phyloP scores from a whole-genome alignment of 1,284 basidiomycete genomes.

The Chalciporus piperatoides region DNA sequence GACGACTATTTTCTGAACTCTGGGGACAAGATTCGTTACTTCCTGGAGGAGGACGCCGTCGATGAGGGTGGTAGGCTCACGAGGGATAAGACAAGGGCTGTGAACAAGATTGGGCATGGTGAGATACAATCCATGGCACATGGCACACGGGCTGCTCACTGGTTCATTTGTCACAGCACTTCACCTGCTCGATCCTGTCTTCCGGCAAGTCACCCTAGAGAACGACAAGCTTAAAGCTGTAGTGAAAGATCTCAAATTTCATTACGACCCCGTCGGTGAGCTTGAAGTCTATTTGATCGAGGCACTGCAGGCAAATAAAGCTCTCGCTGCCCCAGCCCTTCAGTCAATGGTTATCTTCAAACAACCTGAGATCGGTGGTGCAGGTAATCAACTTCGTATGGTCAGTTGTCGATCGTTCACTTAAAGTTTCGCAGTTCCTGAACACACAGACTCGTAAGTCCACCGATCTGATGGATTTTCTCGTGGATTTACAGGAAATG shows the following conservation, averaged over 20 bases:
- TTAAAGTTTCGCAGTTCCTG: conserved; percentile 45
- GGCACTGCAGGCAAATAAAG: not conserved
- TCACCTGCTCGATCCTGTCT: conserved; percentile 81
- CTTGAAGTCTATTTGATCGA: not conserved
- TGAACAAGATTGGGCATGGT: conserved; percentile 87
- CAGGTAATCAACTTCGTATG: conserved; percentile 49
- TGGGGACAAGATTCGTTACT: conserved; percentile 90
- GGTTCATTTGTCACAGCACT: conserved; percentile 46
- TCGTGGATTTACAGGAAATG: conserved; percentile 2
- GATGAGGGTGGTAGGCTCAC: conserved; percentile 61
- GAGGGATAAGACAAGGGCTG: conserved; percentile 72
- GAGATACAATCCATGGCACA: not conserved
- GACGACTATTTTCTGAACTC: conserved; percentile 92
- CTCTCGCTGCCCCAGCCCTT: conserved; percentile 50
- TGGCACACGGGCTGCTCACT: not conserved
- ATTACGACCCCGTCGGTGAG: conserved; percentile 78
- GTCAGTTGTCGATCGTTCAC: not conserved
- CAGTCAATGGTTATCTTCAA: conserved; percentile 97
- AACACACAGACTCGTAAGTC: conserved; percentile 81
- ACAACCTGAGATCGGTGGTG: conserved; percentile 83
- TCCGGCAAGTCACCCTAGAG: conserved; percentile 73
- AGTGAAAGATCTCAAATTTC: conserved; percentile 73
- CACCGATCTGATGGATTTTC: conserved; percentile 4
- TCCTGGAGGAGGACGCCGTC: conserved; percentile 82
- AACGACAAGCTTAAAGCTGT: conserved; percentile 65